Evolutionary conservation across 1,284 basidiomycete species (phyloP), one percentile per base, ranked within the genome.

Genomic region (Thelephora terrestris): DNA sequence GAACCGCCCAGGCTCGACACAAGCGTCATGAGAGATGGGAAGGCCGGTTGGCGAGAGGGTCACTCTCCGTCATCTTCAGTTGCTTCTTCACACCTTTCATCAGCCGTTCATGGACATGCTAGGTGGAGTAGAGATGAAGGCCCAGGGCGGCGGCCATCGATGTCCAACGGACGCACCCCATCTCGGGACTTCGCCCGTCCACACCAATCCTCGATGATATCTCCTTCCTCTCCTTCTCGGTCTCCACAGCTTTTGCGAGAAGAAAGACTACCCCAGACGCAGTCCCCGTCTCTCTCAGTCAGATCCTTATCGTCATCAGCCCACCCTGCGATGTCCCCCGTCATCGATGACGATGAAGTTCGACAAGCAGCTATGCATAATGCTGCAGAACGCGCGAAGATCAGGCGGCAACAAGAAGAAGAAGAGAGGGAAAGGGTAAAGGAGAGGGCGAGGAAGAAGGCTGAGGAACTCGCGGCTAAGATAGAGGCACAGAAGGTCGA

Each of bases 351-450:
- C 38, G 83, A 91, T 47, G 82, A 82, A 53, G 72, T 75, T 7
- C 80, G 87, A 55, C 88, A 88, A 56, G 81, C 82, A 38, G 76
- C 90, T 44, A 95, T 97, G 92, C 90, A 92, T 53, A 78, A 70
- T 48, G 91, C 91, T 3, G 93, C 92, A 3, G 91, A 91, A 57
- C 78, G 91, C 46, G 93, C 93, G 1, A 83, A 81, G 58, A 70
- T 79, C 50, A 71, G 87, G 50, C 70, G 91, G 43, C 78, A 91
- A 59, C 79, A 86, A 43, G 93, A 95, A 58, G 93, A 97, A 61
- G 81, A 81, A 52, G 87, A 91, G 56, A 74, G 92, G 12, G 82
- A 89, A 59, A 84, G 80, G 35, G 85, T 88, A 55, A 81, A 79
- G 52, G 91, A 94, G 58, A 72, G 93, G 20, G 93, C 93, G 2